These are phyloP conservation scores for Exophiala spinifera DNA, from an alignment of 2,329 filamentous ascomycete genomes.

Conservation along the genomic window DNA sequence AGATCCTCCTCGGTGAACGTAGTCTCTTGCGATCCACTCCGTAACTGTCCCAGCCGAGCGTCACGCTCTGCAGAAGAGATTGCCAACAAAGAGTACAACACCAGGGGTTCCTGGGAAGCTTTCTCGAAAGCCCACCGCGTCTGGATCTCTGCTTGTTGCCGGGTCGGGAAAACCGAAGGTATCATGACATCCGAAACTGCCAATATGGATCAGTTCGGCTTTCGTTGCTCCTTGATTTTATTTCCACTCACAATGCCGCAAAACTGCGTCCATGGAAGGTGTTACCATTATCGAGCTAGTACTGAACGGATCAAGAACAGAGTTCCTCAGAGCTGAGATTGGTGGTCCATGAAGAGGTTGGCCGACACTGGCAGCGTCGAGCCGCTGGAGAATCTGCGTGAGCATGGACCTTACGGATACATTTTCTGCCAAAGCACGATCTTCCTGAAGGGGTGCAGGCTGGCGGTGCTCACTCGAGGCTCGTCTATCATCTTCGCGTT, in stretches of 20 bases:
- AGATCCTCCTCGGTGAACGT: slow-evolving; percentile 18
- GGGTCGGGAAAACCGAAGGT: slow-evolving; percentile 13
- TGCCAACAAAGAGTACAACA: slow-evolving; percentile 13
- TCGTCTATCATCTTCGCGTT: slow-evolving; percentile 1
- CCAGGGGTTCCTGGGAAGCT: slow-evolving; percentile 13
- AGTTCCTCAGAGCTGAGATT: slow-evolving; percentile 5
- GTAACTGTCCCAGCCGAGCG: slow-evolving; percentile 11
- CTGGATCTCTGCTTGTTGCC: slow-evolving; percentile 15
- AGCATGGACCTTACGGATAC: slow-evolving; percentile 13
- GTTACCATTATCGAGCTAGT: slow-evolving; percentile 13
- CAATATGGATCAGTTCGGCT: neutral
- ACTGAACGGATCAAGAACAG: slow-evolving; percentile 13
- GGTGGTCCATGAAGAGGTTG: slow-evolving; percentile 4
- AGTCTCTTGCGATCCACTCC: slow-evolving; percentile 12
- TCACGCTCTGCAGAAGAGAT: slow-evolving; percentile 11
- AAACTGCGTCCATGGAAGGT: slow-evolving; percentile 12
- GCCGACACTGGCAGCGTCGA: slow-evolving; percentile 10
- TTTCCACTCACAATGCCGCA: slow-evolving; percentile 14
- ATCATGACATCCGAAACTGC: slow-evolving; percentile 20
- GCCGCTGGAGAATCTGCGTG: slow-evolving; percentile 14
- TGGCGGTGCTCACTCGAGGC: neutral
- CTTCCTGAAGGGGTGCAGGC: neutral
- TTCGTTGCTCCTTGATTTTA: no score
- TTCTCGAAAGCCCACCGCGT: slow-evolving; percentile 18
- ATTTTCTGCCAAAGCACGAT: slow-evolving; percentile 1